phyloP scores from a whole-genome alignment of 805 yeast genomes.

The Spathaspora arborariae region DNA sequence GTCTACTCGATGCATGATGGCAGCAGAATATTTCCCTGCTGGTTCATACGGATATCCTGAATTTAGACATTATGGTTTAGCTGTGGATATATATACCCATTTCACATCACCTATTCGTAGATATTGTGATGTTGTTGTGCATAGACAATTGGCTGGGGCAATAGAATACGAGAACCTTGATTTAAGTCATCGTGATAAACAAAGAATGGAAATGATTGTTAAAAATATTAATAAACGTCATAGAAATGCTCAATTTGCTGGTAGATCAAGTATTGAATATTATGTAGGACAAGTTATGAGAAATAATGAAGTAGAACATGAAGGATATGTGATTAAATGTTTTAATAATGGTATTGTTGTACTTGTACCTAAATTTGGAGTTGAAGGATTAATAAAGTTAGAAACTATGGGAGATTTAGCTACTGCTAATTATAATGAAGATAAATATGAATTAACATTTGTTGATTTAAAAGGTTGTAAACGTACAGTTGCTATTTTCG shows the following conservation, averaged over 20 bases:
- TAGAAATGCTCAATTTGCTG: slow-evolving; percentile 98
- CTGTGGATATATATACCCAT: slow-evolving; percentile 96
- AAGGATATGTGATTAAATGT: slow-evolving; percentile 88
- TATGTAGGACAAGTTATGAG: slow-evolving; percentile 98
- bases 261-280: slow-evolving; percentile 95
- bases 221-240: slow-evolving; percentile 90
- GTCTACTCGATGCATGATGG: slow-evolving; percentile 99
- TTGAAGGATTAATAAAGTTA: slow-evolving; percentile 85
- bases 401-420: slow-evolving; percentile 68
- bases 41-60: slow-evolving; percentile 89
- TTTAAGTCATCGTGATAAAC: slow-evolving; percentile 79
- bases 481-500: slow-evolving; percentile 69
- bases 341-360: slow-evolving; percentile 94
- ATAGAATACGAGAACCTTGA: slow-evolving; percentile 88
- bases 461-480: slow-evolving; percentile 38
- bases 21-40: slow-evolving; percentile 94
- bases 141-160: slow-evolving; percentile 97
- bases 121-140: slow-evolving; percentile 96
- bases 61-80: slow-evolving; percentile 94
- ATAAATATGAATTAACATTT: slow-evolving; percentile 64
- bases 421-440: slow-evolving; percentile 71
- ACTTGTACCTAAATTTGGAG: slow-evolving; percentile 91
- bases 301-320: slow-evolving; percentile 71
- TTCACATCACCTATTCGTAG: slow-evolving; percentile 98
- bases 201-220: slow-evolving; percentile 83